Evolutionary conservation across 257 asterid species (phyloP), one percentile per base, ranked within the genome.

Genomic region (Fraxinus cuspidata): DNA sequence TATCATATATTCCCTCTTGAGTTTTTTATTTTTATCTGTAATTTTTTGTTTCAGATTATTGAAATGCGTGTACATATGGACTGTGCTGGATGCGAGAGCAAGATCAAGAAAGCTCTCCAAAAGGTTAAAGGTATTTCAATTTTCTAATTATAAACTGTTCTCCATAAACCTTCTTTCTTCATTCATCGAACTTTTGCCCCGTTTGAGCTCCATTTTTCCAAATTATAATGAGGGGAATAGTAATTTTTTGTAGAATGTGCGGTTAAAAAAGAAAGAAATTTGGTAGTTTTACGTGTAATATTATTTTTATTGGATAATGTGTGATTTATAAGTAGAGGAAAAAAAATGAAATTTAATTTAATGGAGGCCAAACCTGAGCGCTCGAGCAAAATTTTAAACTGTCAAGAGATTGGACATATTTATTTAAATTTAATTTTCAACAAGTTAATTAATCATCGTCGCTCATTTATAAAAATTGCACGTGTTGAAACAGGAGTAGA

Each of bases 61-160:
- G 97, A 92, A 83, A 79, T 92, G 92, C 89, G 86, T 19, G 97
- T 92, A 7, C 94, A 91, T 72, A 91, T 92, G 89, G 88, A 84
- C 60, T 91, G 97, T 76, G 87, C 88, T 0, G 97, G 97, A 75
- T 91, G 97, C 71, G 93, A 86, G 74, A 87, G 84, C 68, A 91
- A 89, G 79, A 83, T 92, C 12, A 86, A 82, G 77, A 91, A 91
- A 85, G 85, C 92, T 67, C 95, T 91, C 49, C 81, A 71, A 5
- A 84, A 79, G 67, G 47, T 89, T 71, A 85, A 85, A 87, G 96
- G 94, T 92, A 74, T 16, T 40, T 58, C 31, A 21, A 21, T 53
- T 18, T 53, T 19, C 27, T n/a, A 6, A 1, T 56, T 44, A 44
- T 44, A 44, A 15, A 13, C 5, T 44, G 18, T 44, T 44, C 51